Percentiles rank a stretch among this genome's conserved stretches.
phyloP scores from a whole-genome alignment of 768 basidiomycete species.

The Suillus hirtellus region DNA sequence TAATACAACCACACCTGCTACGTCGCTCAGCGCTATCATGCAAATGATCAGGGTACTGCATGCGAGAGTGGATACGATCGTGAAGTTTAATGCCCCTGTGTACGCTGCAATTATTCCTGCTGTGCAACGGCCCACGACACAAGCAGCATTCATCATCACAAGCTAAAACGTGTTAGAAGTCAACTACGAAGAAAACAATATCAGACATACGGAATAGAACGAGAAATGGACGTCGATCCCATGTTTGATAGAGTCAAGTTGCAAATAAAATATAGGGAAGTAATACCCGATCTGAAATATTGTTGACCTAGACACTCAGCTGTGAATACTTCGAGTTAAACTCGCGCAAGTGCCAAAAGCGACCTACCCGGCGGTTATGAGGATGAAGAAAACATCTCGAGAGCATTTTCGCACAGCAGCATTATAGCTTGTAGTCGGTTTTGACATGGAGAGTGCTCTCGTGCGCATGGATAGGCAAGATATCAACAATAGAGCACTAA shows the following conservation, averaged over 20 bases:
- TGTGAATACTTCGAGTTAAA: slow-evolving; percentile 9
- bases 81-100: slow-evolving; percentile 45
- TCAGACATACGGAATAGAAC: slow-evolving; percentile 50
- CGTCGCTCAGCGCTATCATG: slow-evolving; percentile 41
- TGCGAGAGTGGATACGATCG: slow-evolving; percentile 35
- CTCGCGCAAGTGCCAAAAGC: neutral
- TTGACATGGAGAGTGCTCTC: slow-evolving; percentile 26
- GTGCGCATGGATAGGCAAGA: slow-evolving; percentile 41
- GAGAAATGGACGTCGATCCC: slow-evolving; percentile 46
- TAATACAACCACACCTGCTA: slow-evolving; percentile 41
- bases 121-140: slow-evolving; percentile 47
- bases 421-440: slow-evolving; percentile 16
- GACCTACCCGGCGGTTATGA: slow-evolving; percentile 26
- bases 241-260: slow-evolving; percentile 52
- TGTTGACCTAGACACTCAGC: slow-evolving; percentile 19
- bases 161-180: slow-evolving; percentile 33
- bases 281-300: slow-evolving; percentile 40
- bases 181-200: neutral
- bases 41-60: slow-evolving; percentile 44
- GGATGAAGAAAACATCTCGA: slow-evolving; percentile 24
- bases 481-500: slow-evolving; percentile 36
- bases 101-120: slow-evolving; percentile 40
- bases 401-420: slow-evolving; percentile 24
- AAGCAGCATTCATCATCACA: slow-evolving; percentile 53
- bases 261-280: slow-evolving; percentile 61